A percentile compares a stretch with the other conserved stretches of the same genome.
phyloP scores from a whole-genome alignment of 495 filamentous ascomycete genomes.

The Podospora bellae-mahoneyi region DNA sequence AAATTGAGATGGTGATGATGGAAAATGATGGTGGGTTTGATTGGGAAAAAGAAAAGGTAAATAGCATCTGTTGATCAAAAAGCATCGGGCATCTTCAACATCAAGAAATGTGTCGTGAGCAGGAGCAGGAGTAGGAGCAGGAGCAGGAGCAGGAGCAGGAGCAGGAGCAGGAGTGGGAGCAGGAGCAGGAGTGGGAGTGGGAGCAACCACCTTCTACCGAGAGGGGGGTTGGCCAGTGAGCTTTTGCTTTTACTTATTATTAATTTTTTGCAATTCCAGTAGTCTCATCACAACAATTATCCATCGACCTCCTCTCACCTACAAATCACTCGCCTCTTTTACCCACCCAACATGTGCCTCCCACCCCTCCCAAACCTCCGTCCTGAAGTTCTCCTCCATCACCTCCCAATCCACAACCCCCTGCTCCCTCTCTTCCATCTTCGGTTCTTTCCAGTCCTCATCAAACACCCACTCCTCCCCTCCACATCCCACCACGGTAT shows the following conservation, averaged over 20 bases:
- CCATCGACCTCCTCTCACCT: not conserved
- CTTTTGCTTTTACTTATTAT: not conserved
- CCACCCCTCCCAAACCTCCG: conserved; percentile 15
- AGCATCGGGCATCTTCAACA: too few relatives aligned
- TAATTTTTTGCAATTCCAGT: too few relatives aligned
- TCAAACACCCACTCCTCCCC: conserved; percentile 19
- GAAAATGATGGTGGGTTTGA: too few relatives aligned
- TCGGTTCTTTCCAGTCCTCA: conserved; percentile 29
- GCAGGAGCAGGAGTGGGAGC: too few relatives aligned
- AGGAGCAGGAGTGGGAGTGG: too few relatives aligned
- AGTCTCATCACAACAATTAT: too few relatives aligned
- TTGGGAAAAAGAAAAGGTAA: too few relatives aligned
- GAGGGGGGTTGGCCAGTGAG: not conserved
- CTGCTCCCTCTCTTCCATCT: conserved; percentile 26
- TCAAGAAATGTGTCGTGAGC: too few relatives aligned
- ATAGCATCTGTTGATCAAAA: too few relatives aligned
- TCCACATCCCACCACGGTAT: conserved; percentile 8
- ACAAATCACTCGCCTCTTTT: not conserved
- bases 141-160: too few relatives aligned
- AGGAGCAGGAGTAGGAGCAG: too few relatives aligned
- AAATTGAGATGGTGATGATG: too few relatives aligned
- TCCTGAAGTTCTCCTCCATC: conserved; percentile 28
- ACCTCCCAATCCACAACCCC: conserved; percentile 37
- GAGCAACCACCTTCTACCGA: not conserved
- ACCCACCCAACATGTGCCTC: conserved; percentile 8